A percentile compares a stretch with the other conserved stretches of the same genome.
Evolutionary conservation across 768 basidiomycete species (phyloP).

Genomic region (Tulasnella sp.): DNA sequence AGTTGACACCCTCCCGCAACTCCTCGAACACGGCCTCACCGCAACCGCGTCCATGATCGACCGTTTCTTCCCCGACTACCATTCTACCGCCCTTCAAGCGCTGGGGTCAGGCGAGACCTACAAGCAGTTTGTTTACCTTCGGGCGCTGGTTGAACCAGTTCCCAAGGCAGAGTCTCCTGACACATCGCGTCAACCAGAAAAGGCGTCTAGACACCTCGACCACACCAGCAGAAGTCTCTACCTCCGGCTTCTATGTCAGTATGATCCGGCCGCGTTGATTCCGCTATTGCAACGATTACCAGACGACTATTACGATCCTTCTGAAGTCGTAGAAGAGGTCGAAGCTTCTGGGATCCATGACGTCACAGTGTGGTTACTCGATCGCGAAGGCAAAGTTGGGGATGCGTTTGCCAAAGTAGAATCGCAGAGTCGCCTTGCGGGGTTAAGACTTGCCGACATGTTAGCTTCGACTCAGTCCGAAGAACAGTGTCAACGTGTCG

Average conservation of each 20-base stretch:
- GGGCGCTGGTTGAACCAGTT: constrained; percentile 55
- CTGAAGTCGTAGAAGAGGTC: constrained; percentile 51
- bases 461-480: constrained; percentile 13
- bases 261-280: constrained; percentile 58
- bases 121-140: constrained; percentile 68
- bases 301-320: constrained; percentile 47
- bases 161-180: constrained; percentile 33
- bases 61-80: constrained; percentile 54
- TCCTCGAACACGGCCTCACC: constrained; percentile 53
- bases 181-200: constrained; percentile 11
- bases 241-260: constrained; percentile 63
- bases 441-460: constrained; percentile 18
- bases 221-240: constrained; percentile 50
- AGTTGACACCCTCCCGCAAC: constrained; percentile 50
- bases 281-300: constrained; percentile 51
- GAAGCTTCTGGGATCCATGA: constrained; percentile 59
- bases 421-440: constrained; percentile 25
- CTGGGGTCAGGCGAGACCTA: constrained; percentile 43
- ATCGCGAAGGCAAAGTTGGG: constrained; percentile 53
- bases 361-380: constrained; percentile 73
- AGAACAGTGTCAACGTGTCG: constrained; percentile 27
- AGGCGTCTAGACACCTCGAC: constrained; percentile 43
- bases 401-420: constrained; percentile 63
- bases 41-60: constrained; percentile 70
- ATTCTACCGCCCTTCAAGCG: constrained; percentile 50